Base-by-base conservation (phyloP, 2,329 filamentous ascomycete species). In the Colletotrichum chrysophilum region DNA sequence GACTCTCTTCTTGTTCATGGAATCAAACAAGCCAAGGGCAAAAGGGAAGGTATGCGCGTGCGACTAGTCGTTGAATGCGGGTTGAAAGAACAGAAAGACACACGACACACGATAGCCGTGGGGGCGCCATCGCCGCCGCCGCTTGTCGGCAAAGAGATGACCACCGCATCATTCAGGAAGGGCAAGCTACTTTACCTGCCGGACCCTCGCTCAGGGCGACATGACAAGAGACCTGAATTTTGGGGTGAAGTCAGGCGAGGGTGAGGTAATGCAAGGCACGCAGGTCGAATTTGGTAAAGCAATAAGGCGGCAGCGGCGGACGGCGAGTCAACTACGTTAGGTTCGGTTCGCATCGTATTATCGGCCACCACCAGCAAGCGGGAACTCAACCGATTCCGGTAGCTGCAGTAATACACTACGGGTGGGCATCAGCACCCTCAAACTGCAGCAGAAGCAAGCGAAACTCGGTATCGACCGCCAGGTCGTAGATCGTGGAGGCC, bases 311-410 rank as follows among this genome's bases (percentile, higher is more conserved):
- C 70, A 60, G 18, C 64, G 48, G 71, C 34, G 70, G 61, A 32
- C 68, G 64, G 70, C 70, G 73, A 73, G 70, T 75, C 73, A 75
- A 71, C n/a, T 30, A 55, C 28, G 32, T 24, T 62, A 13, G 43
- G 43, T 48, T 70, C 13, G 67, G 67, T 62, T 62, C 34, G 28
- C n/a, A 38, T 72, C 30, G 38, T 58, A 28, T 58, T 24, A 16
- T 55, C 69, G 18, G 60, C 26, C 66, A 66, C 24, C 68, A 32
- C 21, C 66, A 66, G 30, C 68, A 43, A 70, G 43, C 58, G 60
- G 72, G 48, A 73, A 62, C 48, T 36, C 30, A 38, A 52, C 73
- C 30, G 30, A 65, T 65, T 69, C 58, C 70, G 70, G 64, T 69
- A 68, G 70, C 34, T 75, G 70, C 64, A 66, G 73, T 34, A n/a